phyloP scores from a whole-genome alignment of 1,139 yeast genomes.

The Groenewaldozyma auringiensis region DNA sequence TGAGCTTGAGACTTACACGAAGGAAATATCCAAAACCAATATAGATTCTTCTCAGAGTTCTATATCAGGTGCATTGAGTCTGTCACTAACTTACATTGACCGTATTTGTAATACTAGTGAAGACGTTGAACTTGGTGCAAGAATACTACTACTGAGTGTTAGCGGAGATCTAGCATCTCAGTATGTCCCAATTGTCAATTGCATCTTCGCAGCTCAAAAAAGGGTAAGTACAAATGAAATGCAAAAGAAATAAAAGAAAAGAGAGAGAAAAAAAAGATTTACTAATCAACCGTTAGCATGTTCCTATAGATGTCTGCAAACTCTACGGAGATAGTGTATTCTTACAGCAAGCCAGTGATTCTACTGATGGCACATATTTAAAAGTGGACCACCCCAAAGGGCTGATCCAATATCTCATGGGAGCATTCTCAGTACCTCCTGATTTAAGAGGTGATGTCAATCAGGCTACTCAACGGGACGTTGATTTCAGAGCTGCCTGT shows the following conservation, averaged over 20 bases:
- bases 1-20: conserved; percentile 46
- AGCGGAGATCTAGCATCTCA: conserved; percentile 73
- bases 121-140: conserved; percentile 44
- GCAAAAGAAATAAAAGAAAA: background rate
- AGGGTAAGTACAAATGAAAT: conserved; percentile 37
- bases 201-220: conserved; percentile 93
- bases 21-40: conserved; percentile 23
- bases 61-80: conserved; percentile 70
- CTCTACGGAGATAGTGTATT: conserved; percentile 73
- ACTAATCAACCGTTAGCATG: conserved; percentile 32
- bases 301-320: conserved; percentile 86
- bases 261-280: background rate
- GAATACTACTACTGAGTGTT: conserved; percentile 68
- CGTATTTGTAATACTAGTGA: conserved; percentile 35
- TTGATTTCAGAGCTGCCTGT: conserved; percentile 92
- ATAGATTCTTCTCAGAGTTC: conserved; percentile 37
- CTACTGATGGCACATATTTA: conserved; percentile 85
- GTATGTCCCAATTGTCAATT: conserved; percentile 91
- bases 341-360: conserved; percentile 92
- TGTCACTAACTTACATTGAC: conserved; percentile 74
- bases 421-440: conserved; percentile 77
- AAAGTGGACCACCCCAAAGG: conserved; percentile 69
- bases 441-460: conserved; percentile 64
- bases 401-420: conserved; percentile 56
- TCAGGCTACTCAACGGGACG: conserved; percentile 76